Evolutionary conservation across 1,139 yeast genomes (phyloP), one percentile per base, ranked within the genome.

Genomic region (Saccharomycopsis crataegensis): DNA sequence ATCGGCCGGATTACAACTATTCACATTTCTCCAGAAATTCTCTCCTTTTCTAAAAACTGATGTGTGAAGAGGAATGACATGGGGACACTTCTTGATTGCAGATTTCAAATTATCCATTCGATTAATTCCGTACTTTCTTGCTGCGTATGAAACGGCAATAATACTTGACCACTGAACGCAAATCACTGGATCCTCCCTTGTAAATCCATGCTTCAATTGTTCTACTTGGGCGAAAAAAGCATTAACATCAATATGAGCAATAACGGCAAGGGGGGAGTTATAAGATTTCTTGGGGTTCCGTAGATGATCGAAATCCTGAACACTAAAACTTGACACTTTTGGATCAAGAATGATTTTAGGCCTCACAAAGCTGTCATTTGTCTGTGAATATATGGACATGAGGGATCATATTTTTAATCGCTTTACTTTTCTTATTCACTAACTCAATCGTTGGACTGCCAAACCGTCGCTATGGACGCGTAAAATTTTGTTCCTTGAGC

Each of bases 191-290:
- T 82, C 91, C 1, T 81, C 79, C 1, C 72, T 72, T 0, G 81
- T 69, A 11, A 85, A 69, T 0, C 83, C 83, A 31, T 89, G 73
- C 46, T 97, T 70, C 7, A 87, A 73, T 62, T 86, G 94, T 63
- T 93, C 98, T 41, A 86, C 94, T 64, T 93, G 99, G 0, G 99
- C 96, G 68, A 87, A 93, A 67, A 91, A 93, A 12, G 98, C 97
- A 69, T 93, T 96, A 60, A 89, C 77, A 68, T 93, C 99, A 42
- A 93, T 77, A 62, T 90, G 94, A 2, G 86, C 91, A 48, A 93
- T 78, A 14, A 86, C 86, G 0, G 96, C 75, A n/a, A 93, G 69
- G 1, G 93, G 90, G 61, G 91, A 83, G 6, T 63, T 61, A 64
- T 77, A 82, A 1, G 89, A 71, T 17, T 64, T 67, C 3, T 64